A percentile compares a stretch with the other conserved stretches of the same genome.
These are phyloP conservation scores for Paraphoma sp. DNA, from an alignment of 2,329 filamentous ascomycete genomes.

Conservation along the genomic window DNA sequence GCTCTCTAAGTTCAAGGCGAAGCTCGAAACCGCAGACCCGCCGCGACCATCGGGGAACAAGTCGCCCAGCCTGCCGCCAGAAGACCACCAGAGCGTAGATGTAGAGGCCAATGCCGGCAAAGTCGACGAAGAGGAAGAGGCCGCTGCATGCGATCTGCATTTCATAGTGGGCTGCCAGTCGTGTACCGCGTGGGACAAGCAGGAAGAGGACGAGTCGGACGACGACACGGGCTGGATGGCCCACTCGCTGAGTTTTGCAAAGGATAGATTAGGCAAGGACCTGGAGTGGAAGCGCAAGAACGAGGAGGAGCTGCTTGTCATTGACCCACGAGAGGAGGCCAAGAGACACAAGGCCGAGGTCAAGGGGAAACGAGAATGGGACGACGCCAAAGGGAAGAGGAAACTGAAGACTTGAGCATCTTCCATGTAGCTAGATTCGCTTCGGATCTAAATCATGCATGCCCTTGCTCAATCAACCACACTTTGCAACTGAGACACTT, in stretches of 20 bases:
- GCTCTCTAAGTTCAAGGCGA: constrained; percentile 80
- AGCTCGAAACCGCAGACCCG: constrained; percentile 61
- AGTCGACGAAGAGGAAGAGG: constrained; percentile 50
- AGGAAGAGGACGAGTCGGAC: constrained; percentile 65
- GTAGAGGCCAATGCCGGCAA: constrained; percentile 5
- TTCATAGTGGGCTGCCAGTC: constrained; percentile 96
- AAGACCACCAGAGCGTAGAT: constrained; percentile 18
- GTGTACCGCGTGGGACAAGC: constrained; percentile 84
- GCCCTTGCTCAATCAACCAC: too few species aligned
- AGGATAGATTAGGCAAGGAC: constrained; percentile 89
- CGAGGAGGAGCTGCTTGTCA: constrained; percentile 88
- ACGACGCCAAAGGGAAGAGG: constrained; percentile 29
- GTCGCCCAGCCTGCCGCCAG: constrained; percentile 21
- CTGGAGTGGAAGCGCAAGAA: constrained; percentile 89
- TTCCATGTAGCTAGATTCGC: too few species aligned
- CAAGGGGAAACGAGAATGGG: constrained; percentile 50
- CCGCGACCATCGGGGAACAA: constrained; percentile 48
- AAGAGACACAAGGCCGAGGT: constrained; percentile 70
- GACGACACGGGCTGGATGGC: constrained; percentile 78
- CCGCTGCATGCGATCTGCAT: constrained; percentile 83
- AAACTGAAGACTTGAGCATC: constrained; percentile 19
- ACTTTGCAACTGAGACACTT: too few species aligned
- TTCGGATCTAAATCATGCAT: too few species aligned
- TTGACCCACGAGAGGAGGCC: constrained; percentile 87
- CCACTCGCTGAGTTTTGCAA: constrained; percentile 83